These are phyloP conservation scores for Populus hybrid DNA, from an alignment of 441 rosid genomes.

Conservation along the genomic window DNA sequence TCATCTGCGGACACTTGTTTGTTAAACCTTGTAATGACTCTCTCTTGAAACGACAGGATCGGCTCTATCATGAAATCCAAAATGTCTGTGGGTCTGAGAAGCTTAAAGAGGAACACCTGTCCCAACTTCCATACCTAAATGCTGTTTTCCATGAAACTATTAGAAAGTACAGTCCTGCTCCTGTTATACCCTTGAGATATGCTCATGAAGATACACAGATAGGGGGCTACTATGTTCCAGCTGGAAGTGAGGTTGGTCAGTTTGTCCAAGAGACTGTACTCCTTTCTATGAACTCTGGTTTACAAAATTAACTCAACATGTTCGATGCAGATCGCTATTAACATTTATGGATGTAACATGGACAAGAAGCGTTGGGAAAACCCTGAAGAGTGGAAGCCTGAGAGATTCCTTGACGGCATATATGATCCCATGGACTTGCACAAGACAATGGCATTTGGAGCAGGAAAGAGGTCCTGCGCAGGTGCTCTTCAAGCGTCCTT, in stretches of 20 bases:
- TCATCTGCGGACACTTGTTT: neutral
- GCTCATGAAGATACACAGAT: constrained; percentile 73
- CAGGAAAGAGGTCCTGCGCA: constrained; percentile 72
- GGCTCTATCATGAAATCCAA: constrained; percentile 40
- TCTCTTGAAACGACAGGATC: constrained; percentile 34
- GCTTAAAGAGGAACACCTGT: constrained; percentile 54
- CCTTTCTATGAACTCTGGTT: neutral
- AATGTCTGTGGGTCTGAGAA: constrained; percentile 48
- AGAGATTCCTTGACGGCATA: constrained; percentile 53
- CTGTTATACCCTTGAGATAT: constrained; percentile 62
- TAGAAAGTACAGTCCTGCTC: constrained; percentile 70
- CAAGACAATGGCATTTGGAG: constrained; percentile 91
- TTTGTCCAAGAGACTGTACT: neutral
- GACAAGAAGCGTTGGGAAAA: constrained; percentile 65
- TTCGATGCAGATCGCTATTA: constrained; percentile 62
- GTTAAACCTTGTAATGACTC: neutral
- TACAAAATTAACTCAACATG: neutral
- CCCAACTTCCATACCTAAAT: constrained; percentile 50
- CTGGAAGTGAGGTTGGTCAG: constrained; percentile 60
- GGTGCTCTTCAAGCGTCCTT: constrained; percentile 74
- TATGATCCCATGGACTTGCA: constrained; percentile 50
- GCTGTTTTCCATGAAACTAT: constrained; percentile 80
- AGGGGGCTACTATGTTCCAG: constrained; percentile 69
- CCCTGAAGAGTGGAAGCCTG: constrained; percentile 69
- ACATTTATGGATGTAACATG: constrained; percentile 87